Evolutionary conservation across 2,329 filamentous ascomycete genomes (phyloP).

Genomic region (Allantophomopsis cytisporea): DNA sequence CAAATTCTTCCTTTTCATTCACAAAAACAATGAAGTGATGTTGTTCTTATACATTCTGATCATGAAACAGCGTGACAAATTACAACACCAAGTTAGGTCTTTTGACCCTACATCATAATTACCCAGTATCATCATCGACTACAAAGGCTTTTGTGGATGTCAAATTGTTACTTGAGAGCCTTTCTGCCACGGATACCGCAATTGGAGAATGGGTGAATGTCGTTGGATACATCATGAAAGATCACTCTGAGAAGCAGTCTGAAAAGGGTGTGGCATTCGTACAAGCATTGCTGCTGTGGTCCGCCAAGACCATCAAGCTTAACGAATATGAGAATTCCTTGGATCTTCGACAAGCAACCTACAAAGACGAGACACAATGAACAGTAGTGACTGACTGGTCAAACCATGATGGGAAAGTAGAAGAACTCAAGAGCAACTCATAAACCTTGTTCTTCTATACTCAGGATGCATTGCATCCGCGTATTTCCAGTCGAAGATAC

Average conservation of each 20-base stretch:
- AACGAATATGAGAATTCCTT: slow-evolving; percentile 47
- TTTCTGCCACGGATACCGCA: slow-evolving; percentile 49
- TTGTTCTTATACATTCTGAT: neutral
- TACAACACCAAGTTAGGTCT: slow-evolving; percentile 44
- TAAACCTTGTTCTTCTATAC: too few species aligned
- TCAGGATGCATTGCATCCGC: too few species aligned
- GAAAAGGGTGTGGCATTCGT: slow-evolving; percentile 27
- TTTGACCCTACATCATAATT: slow-evolving; percentile 56
- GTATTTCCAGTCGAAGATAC: too few species aligned
- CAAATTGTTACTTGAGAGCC: slow-evolving; percentile 50
- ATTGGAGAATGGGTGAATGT: slow-evolving; percentile 84
- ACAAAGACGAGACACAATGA: too few species aligned
- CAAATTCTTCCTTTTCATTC: too few species aligned
- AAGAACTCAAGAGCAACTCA: too few species aligned
- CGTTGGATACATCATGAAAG: slow-evolving; percentile 56
- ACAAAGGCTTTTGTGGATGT: slow-evolving; percentile 53
- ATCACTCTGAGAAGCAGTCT: slow-evolving; percentile 3
- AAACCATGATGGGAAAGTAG: too few species aligned
- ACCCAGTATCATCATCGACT: slow-evolving; percentile 29
- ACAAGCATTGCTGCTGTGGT: slow-evolving; percentile 69
- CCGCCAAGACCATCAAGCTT: slow-evolving; percentile 59
- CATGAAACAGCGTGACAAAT: slow-evolving; percentile 34
- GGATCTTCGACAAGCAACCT: neutral
- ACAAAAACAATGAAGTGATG: too few species aligned
- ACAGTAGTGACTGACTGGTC: too few species aligned